Evolutionary conservation across 2,329 filamentous ascomycete genomes (phyloP).

Genomic region (Hypoxylon sp.): DNA sequence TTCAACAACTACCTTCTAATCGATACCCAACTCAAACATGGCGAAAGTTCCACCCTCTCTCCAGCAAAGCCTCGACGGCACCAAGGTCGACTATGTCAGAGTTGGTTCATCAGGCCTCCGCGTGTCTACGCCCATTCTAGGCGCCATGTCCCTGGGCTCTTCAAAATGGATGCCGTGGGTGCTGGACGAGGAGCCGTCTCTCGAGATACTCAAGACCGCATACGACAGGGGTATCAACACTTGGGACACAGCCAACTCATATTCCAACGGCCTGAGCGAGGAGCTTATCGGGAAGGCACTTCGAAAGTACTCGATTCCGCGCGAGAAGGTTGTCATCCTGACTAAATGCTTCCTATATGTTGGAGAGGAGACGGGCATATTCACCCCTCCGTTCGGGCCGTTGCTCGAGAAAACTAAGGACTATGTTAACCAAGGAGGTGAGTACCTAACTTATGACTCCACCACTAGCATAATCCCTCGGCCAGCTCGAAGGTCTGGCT

Average conservation of each 20-base stretch:
- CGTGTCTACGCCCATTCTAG: constrained; percentile 36
- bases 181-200: constrained; percentile 71
- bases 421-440: constrained; percentile 56
- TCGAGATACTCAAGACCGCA: constrained; percentile 70
- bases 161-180: constrained; percentile 60
- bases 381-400: constrained; percentile 41
- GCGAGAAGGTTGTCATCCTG: constrained; percentile 75
- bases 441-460: not conserved
- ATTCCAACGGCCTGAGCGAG: constrained; percentile 78
- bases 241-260: constrained; percentile 69
- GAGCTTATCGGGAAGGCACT: constrained; percentile 77
- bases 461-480: not conserved
- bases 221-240: constrained; percentile 76
- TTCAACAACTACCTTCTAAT: not conserved
- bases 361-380: constrained; percentile 54
- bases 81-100: constrained; percentile 62
- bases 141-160: constrained; percentile 40
- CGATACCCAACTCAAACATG: constrained; percentile 17
- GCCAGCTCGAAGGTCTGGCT: not conserved
- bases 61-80: constrained; percentile 45
- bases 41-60: constrained; percentile 31
- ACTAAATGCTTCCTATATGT: constrained; percentile 65
- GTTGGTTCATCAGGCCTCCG: constrained; percentile 38
- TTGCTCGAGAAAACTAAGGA: constrained; percentile 54
- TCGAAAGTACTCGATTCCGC: constrained; percentile 74